These are phyloP conservation scores for Colletotrichum tofieldiae DNA, from an alignment of 2,329 filamentous ascomycete genomes.

Conservation along the genomic window DNA sequence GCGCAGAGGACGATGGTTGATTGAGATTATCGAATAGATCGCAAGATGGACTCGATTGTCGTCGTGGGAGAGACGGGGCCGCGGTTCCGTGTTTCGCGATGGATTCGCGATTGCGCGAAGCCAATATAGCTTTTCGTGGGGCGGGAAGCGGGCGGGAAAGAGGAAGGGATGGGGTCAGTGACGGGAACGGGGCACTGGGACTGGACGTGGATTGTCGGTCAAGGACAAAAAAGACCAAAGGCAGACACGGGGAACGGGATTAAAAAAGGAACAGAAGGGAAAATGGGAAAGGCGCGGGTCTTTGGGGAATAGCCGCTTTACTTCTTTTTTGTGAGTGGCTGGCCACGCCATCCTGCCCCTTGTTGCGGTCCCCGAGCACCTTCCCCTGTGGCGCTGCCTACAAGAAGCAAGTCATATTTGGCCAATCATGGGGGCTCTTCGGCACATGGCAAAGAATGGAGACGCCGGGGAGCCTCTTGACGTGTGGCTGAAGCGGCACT, in stretches of 20 bases:
- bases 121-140: conserved; percentile 33
- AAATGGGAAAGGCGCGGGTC: conserved; percentile 17
- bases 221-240: conserved; percentile 6
- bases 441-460: neutral
- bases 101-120: conserved; percentile 40
- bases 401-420: conserved; percentile 9
- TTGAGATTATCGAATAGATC: neutral
- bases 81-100: conserved; percentile 28
- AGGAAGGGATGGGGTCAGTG: conserved; percentile 30
- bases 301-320: conserved; percentile 42
- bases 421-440: conserved; percentile 25
- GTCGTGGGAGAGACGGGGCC: conserved; percentile 30
- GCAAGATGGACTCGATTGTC: conserved; percentile 4
- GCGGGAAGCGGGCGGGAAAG: conserved; percentile 17
- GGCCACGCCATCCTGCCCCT: conserved; percentile 18
- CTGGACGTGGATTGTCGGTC: conserved; percentile 23
- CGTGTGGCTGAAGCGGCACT: conserved; percentile 23
- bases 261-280: conserved; percentile 14
- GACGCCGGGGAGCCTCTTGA: neutral
- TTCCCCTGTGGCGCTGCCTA: conserved; percentile 27
- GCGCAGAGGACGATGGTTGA: neutral
- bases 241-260: conserved; percentile 18
- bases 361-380: neutral
- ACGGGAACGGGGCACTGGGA: conserved; percentile 35
- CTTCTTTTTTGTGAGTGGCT: conserved; percentile 39